These are phyloP conservation scores for Fonsecaea nubica DNA, from an alignment of 2,329 filamentous ascomycete species.

Conservation along the genomic window DNA sequence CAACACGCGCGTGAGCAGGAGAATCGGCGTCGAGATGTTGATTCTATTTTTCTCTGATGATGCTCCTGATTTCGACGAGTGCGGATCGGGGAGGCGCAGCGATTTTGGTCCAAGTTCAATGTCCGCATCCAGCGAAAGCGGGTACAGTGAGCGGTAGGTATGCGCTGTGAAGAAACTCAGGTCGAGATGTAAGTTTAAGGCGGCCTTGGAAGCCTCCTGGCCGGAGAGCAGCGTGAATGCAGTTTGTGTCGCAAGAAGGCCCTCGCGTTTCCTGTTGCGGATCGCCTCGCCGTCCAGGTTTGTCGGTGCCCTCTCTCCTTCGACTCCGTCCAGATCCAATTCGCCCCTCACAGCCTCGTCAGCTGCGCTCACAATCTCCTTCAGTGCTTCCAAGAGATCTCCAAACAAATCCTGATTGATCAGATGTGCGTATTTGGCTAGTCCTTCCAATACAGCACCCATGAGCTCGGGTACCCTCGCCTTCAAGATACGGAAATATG, in stretches of 20 bases:
- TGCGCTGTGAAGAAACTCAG: constrained; percentile 94
- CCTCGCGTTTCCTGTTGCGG: constrained; percentile 82
- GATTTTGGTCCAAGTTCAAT: constrained; percentile 82
- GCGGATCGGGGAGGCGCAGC: constrained; percentile 72
- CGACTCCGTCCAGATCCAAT: constrained; percentile 50
- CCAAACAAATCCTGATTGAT: constrained; percentile 99
- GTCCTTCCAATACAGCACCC: constrained; percentile 94
- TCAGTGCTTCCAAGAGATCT: constrained; percentile 89
- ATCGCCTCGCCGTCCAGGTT: constrained; percentile 59
- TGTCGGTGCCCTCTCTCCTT: constrained; percentile 43
- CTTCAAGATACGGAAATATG: constrained; percentile 94
- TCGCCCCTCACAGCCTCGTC: constrained; percentile 54
- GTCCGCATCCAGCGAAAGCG: constrained; percentile 79
- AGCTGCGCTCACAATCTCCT: constrained; percentile 84
- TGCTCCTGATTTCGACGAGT: constrained; percentile 47
- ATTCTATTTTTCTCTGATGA: constrained; percentile 67
- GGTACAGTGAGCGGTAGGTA: constrained; percentile 84
- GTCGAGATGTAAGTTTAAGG: constrained; percentile 82
- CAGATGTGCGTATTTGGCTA: constrained; percentile 91
- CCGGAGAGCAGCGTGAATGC: constrained; percentile 95
- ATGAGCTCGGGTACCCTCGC: constrained; percentile 80
- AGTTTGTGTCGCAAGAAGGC: constrained; percentile 91
- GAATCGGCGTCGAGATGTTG: constrained; percentile 93
- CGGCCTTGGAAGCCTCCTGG: constrained; percentile 87
- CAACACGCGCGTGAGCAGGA: constrained; percentile 86